phyloP scores from a whole-genome alignment of 345 rosid species.

The Cardiospermum halicacabum region DNA sequence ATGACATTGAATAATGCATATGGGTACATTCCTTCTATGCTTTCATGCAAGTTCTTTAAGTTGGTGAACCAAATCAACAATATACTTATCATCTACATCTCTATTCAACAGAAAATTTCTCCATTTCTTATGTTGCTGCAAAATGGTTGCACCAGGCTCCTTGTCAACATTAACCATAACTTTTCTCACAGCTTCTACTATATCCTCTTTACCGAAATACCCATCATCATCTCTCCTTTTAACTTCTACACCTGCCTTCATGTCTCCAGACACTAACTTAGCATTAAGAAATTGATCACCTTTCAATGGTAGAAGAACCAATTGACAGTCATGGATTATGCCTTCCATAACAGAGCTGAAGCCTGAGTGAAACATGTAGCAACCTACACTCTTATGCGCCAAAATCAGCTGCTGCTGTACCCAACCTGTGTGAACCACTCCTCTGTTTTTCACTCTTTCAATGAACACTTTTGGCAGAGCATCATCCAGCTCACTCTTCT shows the following conservation, averaged over 20 bases:
- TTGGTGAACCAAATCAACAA: too few relatives aligned
- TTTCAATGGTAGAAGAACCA: slow-evolving; percentile 31
- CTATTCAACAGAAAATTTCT: slow-evolving; percentile 21
- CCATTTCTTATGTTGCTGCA: slow-evolving; percentile 24
- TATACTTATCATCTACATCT: not conserved
- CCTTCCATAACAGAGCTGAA: slow-evolving; percentile 32
- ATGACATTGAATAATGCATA: not conserved
- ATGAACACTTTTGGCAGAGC: slow-evolving; percentile 25
- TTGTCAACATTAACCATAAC: slow-evolving; percentile 26
- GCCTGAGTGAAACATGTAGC: slow-evolving; percentile 25
- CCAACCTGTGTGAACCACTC: slow-evolving; percentile 28
- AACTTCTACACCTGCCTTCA: slow-evolving; percentile 28
- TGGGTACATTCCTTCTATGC: not conserved
- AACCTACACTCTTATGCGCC: slow-evolving; percentile 23
- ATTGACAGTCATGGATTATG: slow-evolving; percentile 23
- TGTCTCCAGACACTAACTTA: slow-evolving; percentile 22
- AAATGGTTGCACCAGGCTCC: slow-evolving; percentile 21
- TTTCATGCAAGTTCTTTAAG: too few relatives aligned
- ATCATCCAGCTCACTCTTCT: not conserved
- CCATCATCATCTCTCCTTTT: slow-evolving; percentile 29
- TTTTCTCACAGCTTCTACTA: slow-evolving; percentile 19
- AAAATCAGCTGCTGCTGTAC: slow-evolving; percentile 28
- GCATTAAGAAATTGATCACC: slow-evolving; percentile 34
- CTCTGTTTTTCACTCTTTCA: slow-evolving; percentile 26
- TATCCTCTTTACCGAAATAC: slow-evolving; percentile 17